Evolutionary conservation across 2,329 filamentous ascomycete species (phyloP).

Genomic region (Acrocalymma vagum): DNA sequence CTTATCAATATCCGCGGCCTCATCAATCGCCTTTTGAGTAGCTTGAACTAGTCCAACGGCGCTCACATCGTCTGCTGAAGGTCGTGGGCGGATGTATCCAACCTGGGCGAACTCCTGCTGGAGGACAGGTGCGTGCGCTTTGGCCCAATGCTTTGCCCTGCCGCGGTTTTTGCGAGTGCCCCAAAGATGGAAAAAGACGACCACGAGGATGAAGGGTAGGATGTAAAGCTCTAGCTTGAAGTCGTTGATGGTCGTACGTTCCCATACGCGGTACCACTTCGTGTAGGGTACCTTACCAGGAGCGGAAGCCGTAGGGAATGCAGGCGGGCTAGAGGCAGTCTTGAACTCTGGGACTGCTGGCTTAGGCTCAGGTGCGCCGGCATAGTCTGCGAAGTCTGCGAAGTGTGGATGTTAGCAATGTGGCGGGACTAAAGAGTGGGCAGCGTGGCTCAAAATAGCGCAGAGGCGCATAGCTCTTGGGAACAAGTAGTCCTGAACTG

Average conservation of each 20-base stretch:
- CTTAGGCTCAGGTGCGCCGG: slow-evolving; percentile 75
- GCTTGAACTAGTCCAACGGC: slow-evolving; percentile 48
- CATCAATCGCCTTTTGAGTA: slow-evolving; percentile 47
- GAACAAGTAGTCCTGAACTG: no score
- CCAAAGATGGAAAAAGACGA: slow-evolving; percentile 81
- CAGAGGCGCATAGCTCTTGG: no score
- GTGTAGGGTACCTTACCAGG: slow-evolving; percentile 72
- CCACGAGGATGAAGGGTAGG: slow-evolving; percentile 74
- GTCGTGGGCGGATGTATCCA: slow-evolving; percentile 69
- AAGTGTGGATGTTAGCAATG: slow-evolving; percentile 13
- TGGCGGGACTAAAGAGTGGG: no score
- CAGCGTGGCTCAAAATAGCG: no score
- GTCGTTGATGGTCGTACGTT: slow-evolving; percentile 83
- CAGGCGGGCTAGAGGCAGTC: slow-evolving; percentile 41
- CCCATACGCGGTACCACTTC: slow-evolving; percentile 96
- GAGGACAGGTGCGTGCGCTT: slow-evolving; percentile 75
- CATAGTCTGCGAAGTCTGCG: slow-evolving; percentile 93
- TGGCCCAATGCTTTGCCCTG: slow-evolving; percentile 83
- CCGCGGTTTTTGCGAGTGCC: slow-evolving; percentile 81
- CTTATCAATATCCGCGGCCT: slow-evolving; percentile 61
- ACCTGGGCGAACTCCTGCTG: slow-evolving; percentile 86
- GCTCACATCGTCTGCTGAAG: slow-evolving; percentile 56
- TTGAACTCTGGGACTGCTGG: slow-evolving; percentile 57
- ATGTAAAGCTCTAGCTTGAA: slow-evolving; percentile 90
- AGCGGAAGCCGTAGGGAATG: slow-evolving; percentile 50